phyloP scores from a whole-genome alignment of 2,329 filamentous ascomycete genomes.

The Neofusicoccum parvum region DNA sequence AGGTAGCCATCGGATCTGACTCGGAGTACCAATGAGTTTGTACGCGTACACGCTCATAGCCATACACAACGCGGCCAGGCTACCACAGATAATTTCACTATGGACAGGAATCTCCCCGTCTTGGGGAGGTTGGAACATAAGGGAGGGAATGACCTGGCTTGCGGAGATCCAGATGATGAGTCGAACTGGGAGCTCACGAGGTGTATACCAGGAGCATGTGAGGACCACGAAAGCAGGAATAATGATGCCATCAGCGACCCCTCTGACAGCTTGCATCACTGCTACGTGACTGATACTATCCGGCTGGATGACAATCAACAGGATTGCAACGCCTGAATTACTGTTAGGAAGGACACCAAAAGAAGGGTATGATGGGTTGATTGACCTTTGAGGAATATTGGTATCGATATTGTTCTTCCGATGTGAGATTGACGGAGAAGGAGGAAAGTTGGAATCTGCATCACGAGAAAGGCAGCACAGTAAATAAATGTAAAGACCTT shows the following conservation, averaged over 20 bases:
- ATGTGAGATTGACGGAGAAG: neutral
- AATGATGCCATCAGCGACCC: neutral
- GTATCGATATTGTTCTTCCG: neutral
- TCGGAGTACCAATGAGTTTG: neutral
- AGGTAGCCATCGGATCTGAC: neutral
- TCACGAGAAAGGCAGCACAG: neutral
- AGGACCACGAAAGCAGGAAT: neutral
- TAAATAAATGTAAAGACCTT: no score
- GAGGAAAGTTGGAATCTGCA: neutral
- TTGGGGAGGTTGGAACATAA: no score
- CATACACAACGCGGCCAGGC: neutral
- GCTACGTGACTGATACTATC: neutral
- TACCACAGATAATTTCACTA: neutral
- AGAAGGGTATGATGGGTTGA: no score
- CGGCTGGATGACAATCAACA: neutral
- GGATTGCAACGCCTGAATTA: neutral
- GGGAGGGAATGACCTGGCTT: neutral
- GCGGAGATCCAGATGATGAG: neutral
- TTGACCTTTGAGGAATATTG: neutral
- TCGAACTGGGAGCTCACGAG: neutral
- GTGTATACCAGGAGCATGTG: neutral
- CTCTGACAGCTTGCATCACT: neutral
- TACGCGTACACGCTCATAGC: neutral
- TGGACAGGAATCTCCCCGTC: no score
- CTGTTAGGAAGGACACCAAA: neutral